Conservation (phyloP, 495 filamentous ascomycete genomes). For the Monascus purpureus region DNA sequence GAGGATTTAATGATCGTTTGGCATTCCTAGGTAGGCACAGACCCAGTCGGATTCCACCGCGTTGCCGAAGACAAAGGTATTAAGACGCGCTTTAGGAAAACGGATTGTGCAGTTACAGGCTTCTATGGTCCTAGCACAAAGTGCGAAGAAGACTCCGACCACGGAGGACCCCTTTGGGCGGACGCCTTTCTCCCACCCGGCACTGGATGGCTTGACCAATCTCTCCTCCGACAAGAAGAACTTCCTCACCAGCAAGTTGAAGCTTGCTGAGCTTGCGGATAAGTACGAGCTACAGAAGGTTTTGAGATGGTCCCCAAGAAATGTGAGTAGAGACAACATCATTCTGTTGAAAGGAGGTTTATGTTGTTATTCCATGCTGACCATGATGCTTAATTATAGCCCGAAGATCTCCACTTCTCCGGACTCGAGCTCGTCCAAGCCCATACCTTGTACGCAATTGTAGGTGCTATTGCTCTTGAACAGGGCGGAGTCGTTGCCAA, state of each 20-base stretch:
- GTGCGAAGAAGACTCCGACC: conserved; percentile 8
- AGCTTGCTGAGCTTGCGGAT: conserved; percentile 50
- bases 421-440: conserved; percentile 58
- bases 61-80: too few relatives aligned
- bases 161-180: conserved; percentile 32
- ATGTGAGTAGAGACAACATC: conserved; percentile 36
- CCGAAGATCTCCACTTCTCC: conserved; percentile 52
- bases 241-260: conserved; percentile 39
- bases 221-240: conserved; percentile 43
- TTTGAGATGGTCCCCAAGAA: conserved; percentile 73
- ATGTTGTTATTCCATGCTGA: neutral
- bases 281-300: conserved; percentile 59
- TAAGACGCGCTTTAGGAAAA: conserved; percentile 45
- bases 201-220: conserved; percentile 56
- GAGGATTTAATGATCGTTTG: conserved; percentile 88
- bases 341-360: conserved; percentile 1
- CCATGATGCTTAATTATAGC: conserved; percentile 31
- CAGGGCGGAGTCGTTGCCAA: conserved; percentile 69
- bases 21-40: conserved; percentile 74
- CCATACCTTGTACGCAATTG: conserved; percentile 67
- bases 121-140: conserved; percentile 52
- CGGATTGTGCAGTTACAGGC: conserved; percentile 68
- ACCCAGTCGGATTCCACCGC: too few relatives aligned
- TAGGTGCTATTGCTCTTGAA: conserved; percentile 78
- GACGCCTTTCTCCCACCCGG: conserved; percentile 56